Evolutionary conservation across 139 green algal genomes (phyloP), one percentile per base, ranked within the genome.

Genomic region (Astrephomene gubernaculifera): DNA sequence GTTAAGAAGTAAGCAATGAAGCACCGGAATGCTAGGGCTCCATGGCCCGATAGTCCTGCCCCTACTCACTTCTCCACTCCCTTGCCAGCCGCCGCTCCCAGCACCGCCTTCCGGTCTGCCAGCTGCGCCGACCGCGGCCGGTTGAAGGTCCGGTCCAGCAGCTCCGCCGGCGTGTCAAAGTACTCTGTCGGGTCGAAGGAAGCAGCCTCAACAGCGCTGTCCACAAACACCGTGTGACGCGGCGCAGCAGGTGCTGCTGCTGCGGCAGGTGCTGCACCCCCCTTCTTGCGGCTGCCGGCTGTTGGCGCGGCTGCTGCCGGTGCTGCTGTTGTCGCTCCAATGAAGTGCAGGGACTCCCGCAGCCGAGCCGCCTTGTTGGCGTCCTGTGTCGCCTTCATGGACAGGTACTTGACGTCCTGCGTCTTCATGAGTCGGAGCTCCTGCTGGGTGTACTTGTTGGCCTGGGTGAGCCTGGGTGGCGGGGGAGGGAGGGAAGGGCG

Each of bases 361-460:
- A 99, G 53, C 36, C 86, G 76, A 82, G 98, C 92, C 7, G 96
- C 84, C 90, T 97, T 98, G 90, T 98, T 91, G 81, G 79, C 36
- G 74, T 99, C 95, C 29, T 86, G 78, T 60, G 93, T 92, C 21
- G 92, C 90, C 89, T 98, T 96, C 41, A 94, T 79, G 12, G 70
- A 72, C 0, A 99, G 78, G 87, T 99, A 99, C 41, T 90, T 92
- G 0, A 94, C 88, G 84, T 99, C 97, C 84, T 99, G 97, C 2
- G 92, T 98, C 72, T 95, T 96, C 97, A 99, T 99, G 60, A 99
- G 85, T 27, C 70, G 79, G 63, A 99, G 89, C 94, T 99, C 91
- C 43, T 98, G 93, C 87, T 97, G 91, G 10, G 84, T 94, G 91
- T 99, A 98, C 88, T 98, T 97, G 90, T 98, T 98, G 38, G 92